Evolutionary conservation across 2,329 filamentous ascomycete species (phyloP).

Genomic region (Decorospora gaudefroyi): DNA sequence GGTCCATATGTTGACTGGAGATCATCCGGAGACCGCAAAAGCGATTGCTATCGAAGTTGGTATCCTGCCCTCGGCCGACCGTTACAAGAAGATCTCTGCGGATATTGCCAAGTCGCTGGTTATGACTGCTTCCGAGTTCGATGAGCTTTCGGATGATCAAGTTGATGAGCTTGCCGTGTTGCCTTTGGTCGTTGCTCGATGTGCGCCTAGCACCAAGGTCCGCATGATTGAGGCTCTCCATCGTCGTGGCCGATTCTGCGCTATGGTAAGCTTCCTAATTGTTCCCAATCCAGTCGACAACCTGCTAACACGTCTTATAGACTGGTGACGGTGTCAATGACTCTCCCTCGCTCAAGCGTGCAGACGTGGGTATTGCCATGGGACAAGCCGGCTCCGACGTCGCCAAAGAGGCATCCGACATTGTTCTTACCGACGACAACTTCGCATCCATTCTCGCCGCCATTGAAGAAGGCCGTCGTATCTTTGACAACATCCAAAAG

Average conservation of each 20-base stretch:
- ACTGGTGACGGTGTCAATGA: conserved; percentile 89
- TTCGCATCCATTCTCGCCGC: conserved; percentile 85
- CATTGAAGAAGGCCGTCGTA: conserved; percentile 79
- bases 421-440: conserved; percentile 86
- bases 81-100: conserved; percentile 29
- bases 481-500: conserved; percentile 89
- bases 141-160: conserved; percentile 73
- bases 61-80: conserved; percentile 46
- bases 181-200: conserved; percentile 81
- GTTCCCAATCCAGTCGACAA: background rate
- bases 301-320: conserved; percentile 13
- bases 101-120: conserved; percentile 42
- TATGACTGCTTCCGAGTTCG: conserved; percentile 65
- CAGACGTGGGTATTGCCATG: conserved; percentile 89
- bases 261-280: conserved; percentile 62
- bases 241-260: conserved; percentile 73
- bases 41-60: conserved; percentile 55
- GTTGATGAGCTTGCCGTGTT: conserved; percentile 75
- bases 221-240: conserved; percentile 89
- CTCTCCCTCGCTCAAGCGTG: conserved; percentile 76
- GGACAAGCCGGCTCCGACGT: conserved; percentile 80
- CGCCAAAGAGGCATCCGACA: conserved; percentile 79
- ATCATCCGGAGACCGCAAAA: conserved; percentile 46
- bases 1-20: conserved; percentile 57
- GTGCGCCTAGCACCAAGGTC: conserved; percentile 83